Percentiles rank a stretch among this genome's conserved stretches.
Evolutionary conservation across 1,139 yeast species (phyloP).

Genomic region (Scheffersomyces stambukii): DNA sequence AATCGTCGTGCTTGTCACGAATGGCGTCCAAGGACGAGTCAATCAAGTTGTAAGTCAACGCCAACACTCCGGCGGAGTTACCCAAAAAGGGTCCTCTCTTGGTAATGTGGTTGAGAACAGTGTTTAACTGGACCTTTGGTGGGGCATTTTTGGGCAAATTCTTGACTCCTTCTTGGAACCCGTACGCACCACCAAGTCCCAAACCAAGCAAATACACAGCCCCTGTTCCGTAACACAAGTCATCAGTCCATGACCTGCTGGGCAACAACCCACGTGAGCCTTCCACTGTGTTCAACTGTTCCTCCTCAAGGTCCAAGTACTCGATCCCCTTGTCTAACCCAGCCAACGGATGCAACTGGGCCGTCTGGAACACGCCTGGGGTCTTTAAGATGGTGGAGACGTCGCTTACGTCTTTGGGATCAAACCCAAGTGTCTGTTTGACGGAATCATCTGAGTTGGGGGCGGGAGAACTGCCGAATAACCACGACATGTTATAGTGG

Average conservation of each 20-base stretch:
- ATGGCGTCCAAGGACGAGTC: slow-evolving; percentile 74
- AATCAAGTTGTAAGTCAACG: slow-evolving; percentile 79
- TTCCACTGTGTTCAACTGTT: slow-evolving; percentile 63
- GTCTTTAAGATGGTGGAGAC: slow-evolving; percentile 58
- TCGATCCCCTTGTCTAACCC: slow-evolving; percentile 88
- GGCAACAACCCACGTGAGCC: slow-evolving; percentile 91
- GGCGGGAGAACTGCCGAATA: slow-evolving; percentile 49
- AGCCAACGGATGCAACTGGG: slow-evolving; percentile 79
- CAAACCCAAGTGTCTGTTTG: slow-evolving; percentile 55
- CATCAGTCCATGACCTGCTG: slow-evolving; percentile 95
- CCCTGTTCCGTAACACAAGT: slow-evolving; percentile 96
- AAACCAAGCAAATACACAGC: slow-evolving; percentile 78
- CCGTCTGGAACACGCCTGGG: slow-evolving; percentile 30
- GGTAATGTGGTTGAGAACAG: slow-evolving; percentile 86
- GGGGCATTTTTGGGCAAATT: slow-evolving; percentile 73
- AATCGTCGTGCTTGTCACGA: slow-evolving; percentile 86
- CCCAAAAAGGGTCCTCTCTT: slow-evolving; percentile 95
- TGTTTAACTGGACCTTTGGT: slow-evolving; percentile 76
- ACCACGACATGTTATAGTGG: slow-evolving; percentile 54
- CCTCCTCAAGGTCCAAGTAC: slow-evolving; percentile 84
- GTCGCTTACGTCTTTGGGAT: slow-evolving; percentile 61
- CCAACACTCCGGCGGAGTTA: slow-evolving; percentile 91
- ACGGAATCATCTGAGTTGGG: slow-evolving; percentile 11
- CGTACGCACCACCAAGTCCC: slow-evolving; percentile 84
- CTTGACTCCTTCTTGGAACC: slow-evolving; percentile 78